Evolutionary conservation across 2,329 filamentous ascomycete species (phyloP).

Genomic region (Sporothrix sp.): DNA sequence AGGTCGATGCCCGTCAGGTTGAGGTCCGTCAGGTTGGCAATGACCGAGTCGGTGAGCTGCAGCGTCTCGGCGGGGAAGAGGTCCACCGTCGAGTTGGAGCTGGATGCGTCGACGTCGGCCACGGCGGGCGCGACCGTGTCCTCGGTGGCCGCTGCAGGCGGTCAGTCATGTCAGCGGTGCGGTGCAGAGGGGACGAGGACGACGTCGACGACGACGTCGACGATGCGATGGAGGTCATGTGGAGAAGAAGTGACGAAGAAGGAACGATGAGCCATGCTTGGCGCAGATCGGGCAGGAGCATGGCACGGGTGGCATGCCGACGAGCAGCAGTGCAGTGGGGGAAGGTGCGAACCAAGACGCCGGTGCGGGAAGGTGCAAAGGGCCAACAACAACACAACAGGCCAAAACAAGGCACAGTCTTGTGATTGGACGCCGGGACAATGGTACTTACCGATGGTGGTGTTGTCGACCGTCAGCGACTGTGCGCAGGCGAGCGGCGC

Average conservation of each 20-base stretch:
- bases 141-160: slow-evolving; percentile 11
- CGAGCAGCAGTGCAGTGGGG: background rate
- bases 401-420: background rate
- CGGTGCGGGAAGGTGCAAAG: too few relatives aligned
- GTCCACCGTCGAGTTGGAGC: slow-evolving; percentile 5
- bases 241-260: background rate
- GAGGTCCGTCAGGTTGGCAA: slow-evolving; percentile 16
- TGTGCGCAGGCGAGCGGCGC: slow-evolving; percentile 13
- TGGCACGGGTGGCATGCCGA: too few relatives aligned
- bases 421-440: too few relatives aligned
- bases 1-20: slow-evolving; percentile 14
- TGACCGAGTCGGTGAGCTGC: slow-evolving; percentile 17
- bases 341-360: background rate
- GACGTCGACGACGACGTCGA: background rate
- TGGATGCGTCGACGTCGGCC: background rate
- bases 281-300: too few relatives aligned
- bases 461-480: slow-evolving; percentile 12
- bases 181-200: background rate
- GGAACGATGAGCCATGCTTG: background rate
- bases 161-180: too few relatives aligned
- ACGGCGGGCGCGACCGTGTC: slow-evolving; percentile 16
- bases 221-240: background rate
- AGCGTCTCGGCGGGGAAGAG: slow-evolving; percentile 19
- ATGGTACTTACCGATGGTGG: slow-evolving; percentile 12
- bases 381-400: background rate